phyloP scores from a whole-genome alignment of 345 rosid species.

The Arabidopsis arenosa region DNA sequence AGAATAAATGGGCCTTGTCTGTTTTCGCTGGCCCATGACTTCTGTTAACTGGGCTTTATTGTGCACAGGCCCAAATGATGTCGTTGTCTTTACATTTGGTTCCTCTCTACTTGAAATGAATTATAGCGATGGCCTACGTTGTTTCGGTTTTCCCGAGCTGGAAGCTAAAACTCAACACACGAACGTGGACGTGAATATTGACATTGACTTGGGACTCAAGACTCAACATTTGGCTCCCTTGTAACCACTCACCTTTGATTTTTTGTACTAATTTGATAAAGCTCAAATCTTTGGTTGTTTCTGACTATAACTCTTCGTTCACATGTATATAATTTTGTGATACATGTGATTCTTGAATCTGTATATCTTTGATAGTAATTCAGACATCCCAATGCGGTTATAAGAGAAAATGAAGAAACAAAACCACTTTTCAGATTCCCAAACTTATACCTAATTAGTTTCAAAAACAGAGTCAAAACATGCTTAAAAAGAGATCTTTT shows the following conservation, averaged over 20 bases:
- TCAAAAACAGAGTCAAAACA: not conserved
- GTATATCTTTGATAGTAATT: constrained; percentile 57
- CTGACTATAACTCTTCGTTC: not conserved
- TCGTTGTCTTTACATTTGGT: not conserved
- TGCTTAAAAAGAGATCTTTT: not conserved
- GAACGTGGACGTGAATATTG: not conserved
- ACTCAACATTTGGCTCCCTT: constrained; percentile 22
- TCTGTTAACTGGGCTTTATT: no score
- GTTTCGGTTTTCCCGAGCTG: constrained; percentile 14
- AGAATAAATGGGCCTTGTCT: no score
- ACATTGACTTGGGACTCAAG: not conserved
- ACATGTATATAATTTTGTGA: no score
- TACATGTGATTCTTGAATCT: constrained; percentile 17
- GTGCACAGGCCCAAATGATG: no score
- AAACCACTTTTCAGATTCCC: constrained; percentile 67
- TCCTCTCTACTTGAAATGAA: constrained; percentile 12
- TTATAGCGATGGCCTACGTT: constrained; percentile 25
- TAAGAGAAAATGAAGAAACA: constrained; percentile 68
- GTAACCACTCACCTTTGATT: constrained; percentile 9
- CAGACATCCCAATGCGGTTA: constrained; percentile 61
- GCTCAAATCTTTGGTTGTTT: not conserved
- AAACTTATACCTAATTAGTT: constrained; percentile 60
- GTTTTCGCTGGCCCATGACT: no score
- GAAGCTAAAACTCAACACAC: not conserved
- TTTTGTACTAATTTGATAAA: constrained; percentile 1